These are phyloP conservation scores for Xylaria nigripes DNA, from an alignment of 495 filamentous ascomycete species.

Conservation along the genomic window DNA sequence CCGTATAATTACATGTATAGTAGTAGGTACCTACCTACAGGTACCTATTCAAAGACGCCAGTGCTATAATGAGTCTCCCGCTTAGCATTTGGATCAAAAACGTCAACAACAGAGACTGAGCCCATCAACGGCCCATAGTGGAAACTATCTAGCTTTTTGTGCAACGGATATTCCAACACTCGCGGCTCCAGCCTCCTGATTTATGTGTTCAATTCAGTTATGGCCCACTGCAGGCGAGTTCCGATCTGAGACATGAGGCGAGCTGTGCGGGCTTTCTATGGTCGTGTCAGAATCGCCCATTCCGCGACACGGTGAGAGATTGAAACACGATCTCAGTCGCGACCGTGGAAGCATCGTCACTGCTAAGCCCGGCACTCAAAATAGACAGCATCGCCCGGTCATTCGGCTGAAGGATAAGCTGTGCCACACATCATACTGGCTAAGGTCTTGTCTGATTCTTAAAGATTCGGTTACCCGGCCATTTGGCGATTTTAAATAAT, in stretches of 20 bases:
- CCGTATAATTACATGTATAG: neutral
- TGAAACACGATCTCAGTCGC: neutral
- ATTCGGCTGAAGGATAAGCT: conserved; percentile 33
- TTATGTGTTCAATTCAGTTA: conserved; percentile 25
- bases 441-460: conserved; percentile 36
- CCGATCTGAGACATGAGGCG: conserved; percentile 7
- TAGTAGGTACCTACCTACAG: too few species aligned
- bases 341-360: neutral
- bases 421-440: conserved; percentile 26
- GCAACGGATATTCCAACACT: conserved; percentile 11
- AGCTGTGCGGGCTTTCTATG: neutral
- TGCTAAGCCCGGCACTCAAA: neutral
- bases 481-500: conserved; percentile 1
- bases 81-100: neutral
- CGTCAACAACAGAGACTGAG: neutral
- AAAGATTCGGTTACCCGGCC: conserved; percentile 29
- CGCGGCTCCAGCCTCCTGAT: conserved; percentile 17
- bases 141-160: neutral
- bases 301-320: neutral
- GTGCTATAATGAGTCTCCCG: neutral
- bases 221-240: conserved; percentile 15
- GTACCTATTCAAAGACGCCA: neutral
- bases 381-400: conserved; percentile 9
- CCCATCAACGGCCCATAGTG: neutral
- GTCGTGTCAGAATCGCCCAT: neutral